Conservation (phyloP, 441 rosid genomes). For the Geranium incanum region DNA sequence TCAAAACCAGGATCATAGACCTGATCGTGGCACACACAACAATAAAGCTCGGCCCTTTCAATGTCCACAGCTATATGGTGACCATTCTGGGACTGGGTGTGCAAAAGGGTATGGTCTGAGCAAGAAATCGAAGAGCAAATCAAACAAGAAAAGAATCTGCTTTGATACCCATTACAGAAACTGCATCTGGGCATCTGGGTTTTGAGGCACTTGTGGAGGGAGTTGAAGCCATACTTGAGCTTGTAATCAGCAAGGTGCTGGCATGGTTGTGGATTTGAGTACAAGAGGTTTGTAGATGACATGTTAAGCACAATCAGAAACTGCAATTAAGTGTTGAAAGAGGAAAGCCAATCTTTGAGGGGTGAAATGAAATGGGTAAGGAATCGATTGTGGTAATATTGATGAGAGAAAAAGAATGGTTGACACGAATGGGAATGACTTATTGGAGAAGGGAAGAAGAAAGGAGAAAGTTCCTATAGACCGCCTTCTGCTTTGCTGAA, state of each 20-base stretch:
- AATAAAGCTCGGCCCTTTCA: slow-evolving; percentile 84
- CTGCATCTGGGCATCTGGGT: slow-evolving; percentile 54
- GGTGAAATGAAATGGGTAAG: slow-evolving; percentile 11
- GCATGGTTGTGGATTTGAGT: slow-evolving; percentile 55
- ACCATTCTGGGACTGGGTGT: slow-evolving; percentile 45
- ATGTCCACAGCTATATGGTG: slow-evolving; percentile 62
- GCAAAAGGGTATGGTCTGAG: slow-evolving; percentile 53
- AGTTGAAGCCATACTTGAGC: slow-evolving; percentile 48
- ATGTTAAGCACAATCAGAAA: slow-evolving; percentile 21
- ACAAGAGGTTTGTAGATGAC: slow-evolving; percentile 43
- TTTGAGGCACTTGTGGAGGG: slow-evolving; percentile 32
- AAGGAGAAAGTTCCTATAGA: slow-evolving; percentile 2
- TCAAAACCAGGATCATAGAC: slow-evolving; percentile 89
- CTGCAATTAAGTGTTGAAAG: background rate
- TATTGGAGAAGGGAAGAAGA: background rate
- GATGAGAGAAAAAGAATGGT: slow-evolving; percentile 13
- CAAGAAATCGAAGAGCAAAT: slow-evolving; percentile 60
- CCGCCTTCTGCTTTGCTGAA: background rate
- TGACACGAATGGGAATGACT: background rate
- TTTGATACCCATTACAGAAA: slow-evolving; percentile 42
- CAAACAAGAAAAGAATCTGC: slow-evolving; percentile 57
- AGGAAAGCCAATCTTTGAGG: background rate
- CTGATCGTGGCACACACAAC: slow-evolving; percentile 64
- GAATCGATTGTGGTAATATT: slow-evolving; percentile 13
- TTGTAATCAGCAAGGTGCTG: slow-evolving; percentile 69